phyloP scores from a whole-genome alignment of 73 alveolate genomes.

The Tetrahymena thermophila region DNA sequence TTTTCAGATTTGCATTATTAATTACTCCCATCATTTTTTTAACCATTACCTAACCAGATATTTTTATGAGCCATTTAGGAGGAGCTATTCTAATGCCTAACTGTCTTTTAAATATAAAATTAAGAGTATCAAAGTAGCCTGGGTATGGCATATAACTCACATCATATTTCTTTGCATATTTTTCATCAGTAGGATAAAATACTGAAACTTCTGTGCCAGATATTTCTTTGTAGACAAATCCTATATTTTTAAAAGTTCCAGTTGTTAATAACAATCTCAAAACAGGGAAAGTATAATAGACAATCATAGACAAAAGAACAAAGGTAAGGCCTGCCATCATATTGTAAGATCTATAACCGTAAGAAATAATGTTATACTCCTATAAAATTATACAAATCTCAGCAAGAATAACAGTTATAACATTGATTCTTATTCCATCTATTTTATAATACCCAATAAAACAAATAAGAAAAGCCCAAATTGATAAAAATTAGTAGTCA shows the following conservation, averaged over 20 bases:
- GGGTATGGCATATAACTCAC: not conserved
- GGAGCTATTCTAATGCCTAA: not conserved
- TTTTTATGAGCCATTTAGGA: not conserved
- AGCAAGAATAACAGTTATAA: not conserved
- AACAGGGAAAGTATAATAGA: not conserved
- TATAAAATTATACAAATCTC: not conserved
- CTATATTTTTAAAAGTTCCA: not conserved
- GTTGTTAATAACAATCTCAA: not conserved
- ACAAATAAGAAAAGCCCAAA: not conserved
- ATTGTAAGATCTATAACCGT: not conserved
- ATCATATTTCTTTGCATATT: not conserved
- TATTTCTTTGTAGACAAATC: not conserved
- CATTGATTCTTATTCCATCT: not conserved
- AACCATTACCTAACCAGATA: not conserved
- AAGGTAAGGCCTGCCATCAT: not conserved
- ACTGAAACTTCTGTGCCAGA: not conserved
- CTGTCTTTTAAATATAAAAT: not conserved
- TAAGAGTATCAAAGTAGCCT: not conserved
- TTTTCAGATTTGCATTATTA: not conserved
- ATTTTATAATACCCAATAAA: not conserved
- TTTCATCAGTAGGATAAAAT: not conserved
- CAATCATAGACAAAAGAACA: not conserved
- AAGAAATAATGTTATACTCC: not conserved
- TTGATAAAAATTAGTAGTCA: not conserved
- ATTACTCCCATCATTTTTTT: not conserved